phyloP scores from a whole-genome alignment of 2,329 filamentous ascomycete species.

The Microsporum ferrugineum region DNA sequence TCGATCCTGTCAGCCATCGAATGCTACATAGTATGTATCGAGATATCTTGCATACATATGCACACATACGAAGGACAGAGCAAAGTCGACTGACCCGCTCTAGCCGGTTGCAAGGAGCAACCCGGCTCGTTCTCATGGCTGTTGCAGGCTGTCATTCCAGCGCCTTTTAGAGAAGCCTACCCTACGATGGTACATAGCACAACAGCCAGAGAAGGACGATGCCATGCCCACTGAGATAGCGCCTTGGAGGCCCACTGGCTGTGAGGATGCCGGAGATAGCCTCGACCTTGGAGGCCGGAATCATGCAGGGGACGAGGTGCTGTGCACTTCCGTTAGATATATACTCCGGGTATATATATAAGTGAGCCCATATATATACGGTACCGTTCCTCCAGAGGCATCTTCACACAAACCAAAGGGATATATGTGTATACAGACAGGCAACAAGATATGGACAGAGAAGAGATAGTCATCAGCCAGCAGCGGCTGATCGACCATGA shows the following conservation, averaged over 20 bases:
- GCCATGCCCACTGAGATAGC: background rate
- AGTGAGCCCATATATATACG: too few species aligned
- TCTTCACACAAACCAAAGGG: background rate
- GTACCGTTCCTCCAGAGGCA: background rate
- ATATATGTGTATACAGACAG: background rate
- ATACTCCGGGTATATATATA: too few species aligned
- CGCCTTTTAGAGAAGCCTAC: background rate
- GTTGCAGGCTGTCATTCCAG: background rate
- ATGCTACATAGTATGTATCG: too few species aligned
- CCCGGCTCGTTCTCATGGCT: background rate
- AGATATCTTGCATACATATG: too few species aligned
- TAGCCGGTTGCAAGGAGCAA: background rate
- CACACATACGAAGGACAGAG: too few species aligned
- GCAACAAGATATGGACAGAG: background rate
- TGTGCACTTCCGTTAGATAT: background rate
- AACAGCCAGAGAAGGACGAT: background rate
- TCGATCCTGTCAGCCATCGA: background rate
- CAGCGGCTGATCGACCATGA: background rate
- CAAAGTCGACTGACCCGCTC: background rate
- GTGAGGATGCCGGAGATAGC: background rate
- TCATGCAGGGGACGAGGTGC: background rate
- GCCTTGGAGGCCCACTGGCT: background rate
- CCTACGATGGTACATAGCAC: background rate
- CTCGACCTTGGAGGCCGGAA: background rate
- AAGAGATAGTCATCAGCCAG: background rate